Conservation (phyloP, 2,329 filamentous ascomycete genomes). For the Fusarium sublunatum region DNA sequence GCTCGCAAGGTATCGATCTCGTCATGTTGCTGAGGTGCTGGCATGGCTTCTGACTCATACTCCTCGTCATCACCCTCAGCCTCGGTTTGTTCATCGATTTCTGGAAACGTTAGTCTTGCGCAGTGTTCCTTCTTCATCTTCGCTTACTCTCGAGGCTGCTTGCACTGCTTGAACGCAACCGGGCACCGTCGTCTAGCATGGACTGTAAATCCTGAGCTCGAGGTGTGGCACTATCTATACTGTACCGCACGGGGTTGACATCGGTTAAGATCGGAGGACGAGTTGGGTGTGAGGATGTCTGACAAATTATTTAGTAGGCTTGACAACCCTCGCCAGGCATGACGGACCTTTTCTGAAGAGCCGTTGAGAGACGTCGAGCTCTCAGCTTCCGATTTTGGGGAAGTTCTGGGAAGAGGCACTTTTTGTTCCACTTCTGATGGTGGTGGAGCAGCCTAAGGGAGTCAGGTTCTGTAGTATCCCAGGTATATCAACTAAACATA, state of each 20-base stretch:
- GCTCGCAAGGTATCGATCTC: constrained; percentile 77
- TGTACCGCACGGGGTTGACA: constrained; percentile 73
- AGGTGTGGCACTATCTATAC: constrained; percentile 78
- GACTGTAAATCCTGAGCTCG: constrained; percentile 86
- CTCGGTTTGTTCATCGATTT: constrained; percentile 67
- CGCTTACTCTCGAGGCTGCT: constrained; percentile 80
- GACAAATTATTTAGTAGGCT: constrained; percentile 16
- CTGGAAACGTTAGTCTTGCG: constrained; percentile 50
- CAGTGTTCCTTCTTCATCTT: not conserved
- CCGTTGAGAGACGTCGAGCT: constrained; percentile 44
- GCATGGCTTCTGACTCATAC: constrained; percentile 58
- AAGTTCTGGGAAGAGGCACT: constrained; percentile 51
- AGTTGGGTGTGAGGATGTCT: constrained; percentile 54
- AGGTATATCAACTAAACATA: constrained; percentile 54
- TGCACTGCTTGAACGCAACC: constrained; percentile 72
- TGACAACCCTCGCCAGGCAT: not conserved
- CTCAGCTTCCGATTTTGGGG: constrained; percentile 54
- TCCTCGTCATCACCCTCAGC: constrained; percentile 66
- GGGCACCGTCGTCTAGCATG: constrained; percentile 67
- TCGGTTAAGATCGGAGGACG: constrained; percentile 82
- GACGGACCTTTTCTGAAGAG: constrained; percentile 42
- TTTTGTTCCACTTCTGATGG: constrained; percentile 49
- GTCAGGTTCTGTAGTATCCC: constrained; percentile 33
- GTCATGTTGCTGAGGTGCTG: constrained; percentile 60
- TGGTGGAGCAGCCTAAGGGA: constrained; percentile 57